Evolutionary conservation across 352 stramenopile genomes (phyloP).

Genomic region (Phytopythium litorale): DNA sequence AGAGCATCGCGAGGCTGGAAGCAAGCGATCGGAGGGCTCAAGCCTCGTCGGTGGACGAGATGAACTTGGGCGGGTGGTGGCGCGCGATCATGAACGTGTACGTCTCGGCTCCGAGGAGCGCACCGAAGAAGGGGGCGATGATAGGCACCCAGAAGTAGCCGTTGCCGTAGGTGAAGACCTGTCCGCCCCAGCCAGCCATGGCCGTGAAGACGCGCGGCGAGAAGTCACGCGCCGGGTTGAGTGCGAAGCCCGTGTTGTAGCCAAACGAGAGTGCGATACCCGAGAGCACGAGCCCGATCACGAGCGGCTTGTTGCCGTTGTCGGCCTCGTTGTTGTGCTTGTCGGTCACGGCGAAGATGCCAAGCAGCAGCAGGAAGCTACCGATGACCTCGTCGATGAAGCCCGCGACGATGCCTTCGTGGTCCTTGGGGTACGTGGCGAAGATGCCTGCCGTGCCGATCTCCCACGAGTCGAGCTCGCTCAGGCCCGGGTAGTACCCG

Average conservation of each 20-base stretch:
- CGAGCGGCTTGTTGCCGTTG: slow-evolving; percentile 61
- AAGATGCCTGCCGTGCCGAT: slow-evolving; percentile 68
- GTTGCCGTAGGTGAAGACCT: slow-evolving; percentile 63
- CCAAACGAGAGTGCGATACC: slow-evolving; percentile 76
- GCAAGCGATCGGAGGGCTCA: not conserved
- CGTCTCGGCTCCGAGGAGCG: slow-evolving; percentile 46
- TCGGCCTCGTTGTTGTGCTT: slow-evolving; percentile 69
- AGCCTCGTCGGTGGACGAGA: slow-evolving; percentile 8
- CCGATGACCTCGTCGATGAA: slow-evolving; percentile 65
- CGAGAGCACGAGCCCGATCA: slow-evolving; percentile 67
- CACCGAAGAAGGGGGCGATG: slow-evolving; percentile 66
- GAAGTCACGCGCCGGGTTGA: slow-evolving; percentile 72
- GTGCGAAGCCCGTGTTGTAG: slow-evolving; percentile 78
- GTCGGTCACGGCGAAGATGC: slow-evolving; percentile 67
- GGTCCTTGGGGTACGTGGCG: slow-evolving; percentile 65
- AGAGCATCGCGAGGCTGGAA: not conserved
- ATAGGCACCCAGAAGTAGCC: slow-evolving; percentile 80
- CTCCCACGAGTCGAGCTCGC: slow-evolving; percentile 56
- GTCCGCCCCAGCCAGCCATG: slow-evolving; percentile 54
- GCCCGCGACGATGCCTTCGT: slow-evolving; percentile 50
- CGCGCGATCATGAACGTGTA: slow-evolving; percentile 65
- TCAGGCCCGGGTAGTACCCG: slow-evolving; percentile 52
- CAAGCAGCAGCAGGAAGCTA: slow-evolving; percentile 55
- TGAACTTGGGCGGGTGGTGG: slow-evolving; percentile 51
- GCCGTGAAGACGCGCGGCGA: slow-evolving; percentile 60